Conservation (phyloP, 768 basidiomycete species). For the Mycena crocata region DNA sequence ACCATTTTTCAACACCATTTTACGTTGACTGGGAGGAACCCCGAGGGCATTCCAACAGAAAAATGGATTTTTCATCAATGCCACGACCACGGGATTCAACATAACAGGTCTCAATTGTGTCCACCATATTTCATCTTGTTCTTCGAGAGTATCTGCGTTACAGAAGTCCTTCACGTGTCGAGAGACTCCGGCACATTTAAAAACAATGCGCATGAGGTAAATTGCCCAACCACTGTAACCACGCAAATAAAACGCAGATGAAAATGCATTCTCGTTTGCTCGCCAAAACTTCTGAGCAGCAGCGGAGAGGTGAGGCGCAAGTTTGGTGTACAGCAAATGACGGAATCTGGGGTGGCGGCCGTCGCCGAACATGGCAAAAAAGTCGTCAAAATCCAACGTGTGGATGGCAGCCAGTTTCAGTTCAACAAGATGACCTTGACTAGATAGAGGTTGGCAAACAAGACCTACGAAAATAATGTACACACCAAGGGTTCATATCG, state of each 20-base stretch:
- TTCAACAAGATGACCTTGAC: slow-evolving; percentile 82
- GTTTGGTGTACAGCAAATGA: slow-evolving; percentile 63
- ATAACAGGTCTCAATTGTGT: slow-evolving; percentile 71
- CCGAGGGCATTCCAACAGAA: slow-evolving; percentile 85
- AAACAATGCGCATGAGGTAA: slow-evolving; percentile 66
- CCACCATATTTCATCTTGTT: slow-evolving; percentile 73
- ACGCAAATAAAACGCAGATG: slow-evolving; percentile 70
- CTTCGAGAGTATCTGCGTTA: slow-evolving; percentile 58
- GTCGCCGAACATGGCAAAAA: slow-evolving; percentile 75
- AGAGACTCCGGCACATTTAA: slow-evolving; percentile 65
- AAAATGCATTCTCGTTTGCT: slow-evolving; percentile 60
- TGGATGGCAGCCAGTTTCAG: slow-evolving; percentile 78
- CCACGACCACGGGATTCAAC: slow-evolving; percentile 65
- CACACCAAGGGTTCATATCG: slow-evolving; percentile 58
- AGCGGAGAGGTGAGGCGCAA: slow-evolving; percentile 78
- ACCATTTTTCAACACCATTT: slow-evolving; percentile 62
- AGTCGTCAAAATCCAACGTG: slow-evolving; percentile 66
- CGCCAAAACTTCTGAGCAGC: slow-evolving; percentile 83
- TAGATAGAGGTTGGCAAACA: slow-evolving; percentile 28
- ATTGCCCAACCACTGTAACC: slow-evolving; percentile 78
- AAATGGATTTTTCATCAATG: slow-evolving; percentile 61
- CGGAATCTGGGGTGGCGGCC: slow-evolving; percentile 72
- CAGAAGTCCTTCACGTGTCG: slow-evolving; percentile 67
- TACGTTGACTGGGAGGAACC: slow-evolving; percentile 75
- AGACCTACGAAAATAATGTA: slow-evolving; percentile 19